Base-by-base conservation (phyloP, 768 basidiomycete genomes). In the Boletus reticulatus region DNA sequence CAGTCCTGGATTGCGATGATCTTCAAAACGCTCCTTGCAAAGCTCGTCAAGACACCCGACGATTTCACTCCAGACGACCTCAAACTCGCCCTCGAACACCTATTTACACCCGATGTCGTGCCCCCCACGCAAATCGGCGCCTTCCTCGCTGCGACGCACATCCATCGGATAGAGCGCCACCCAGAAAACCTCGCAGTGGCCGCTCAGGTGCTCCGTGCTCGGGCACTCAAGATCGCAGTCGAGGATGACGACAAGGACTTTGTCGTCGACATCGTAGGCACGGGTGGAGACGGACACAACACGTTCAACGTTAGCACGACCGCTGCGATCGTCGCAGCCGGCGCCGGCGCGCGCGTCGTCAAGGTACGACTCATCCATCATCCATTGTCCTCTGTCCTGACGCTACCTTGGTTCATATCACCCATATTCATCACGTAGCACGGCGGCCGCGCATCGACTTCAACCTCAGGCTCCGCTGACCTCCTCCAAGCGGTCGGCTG, bases 261-360 rank as follows among this genome's bases (percentile, higher is more conserved):
- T 36, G 34, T 91, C 14, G 88, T 82, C 6, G 71, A 72, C 55
- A 69, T 72, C 46, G 71, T 73, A 38, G 71, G 71, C 4, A 72
- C 71, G 0, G 70, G 96, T 12, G 96, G 97, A 8, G 97, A 98
- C 72, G 94, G 94, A 0, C 85, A 94, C 72, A 91, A 98, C 66
- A 87, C 95, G 0, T 98, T 94, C 81, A 98, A 98, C 68, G 95
- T 98, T 50, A 95, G 93, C 68, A 98, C 96, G 1, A 88, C 92
- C 3, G 95, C 96, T 3, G 95, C 83, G 1, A 82, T 99, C 57
- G 91, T 98, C 19, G 96, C 95, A 29, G 94, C 94, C 22, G 96
- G 95, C 14, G 91, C 94, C 8, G 96, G 96, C 8, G 38, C 38
- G 16, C 38, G 38, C 16, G 38, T 39, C 38, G 38, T 39, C 38